Base-by-base conservation (phyloP, 2,329 filamentous ascomycete species). In the Epichloe uncinata region DNA sequence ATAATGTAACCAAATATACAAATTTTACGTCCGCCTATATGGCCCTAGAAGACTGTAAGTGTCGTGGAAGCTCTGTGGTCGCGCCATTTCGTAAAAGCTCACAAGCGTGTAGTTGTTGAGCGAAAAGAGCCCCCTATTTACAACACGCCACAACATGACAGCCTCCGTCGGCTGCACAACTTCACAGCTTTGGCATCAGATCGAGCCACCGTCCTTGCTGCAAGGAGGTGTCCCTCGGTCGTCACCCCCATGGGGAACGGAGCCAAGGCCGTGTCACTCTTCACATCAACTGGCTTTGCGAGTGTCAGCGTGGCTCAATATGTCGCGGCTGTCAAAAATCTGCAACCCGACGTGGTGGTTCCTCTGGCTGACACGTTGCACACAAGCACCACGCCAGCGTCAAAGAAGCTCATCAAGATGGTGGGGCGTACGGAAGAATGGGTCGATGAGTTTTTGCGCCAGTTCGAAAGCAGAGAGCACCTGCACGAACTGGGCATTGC, bases 1-100 rank as follows among this genome's bases (percentile, higher is more conserved):
- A 98, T 70, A 85, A 85, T 53, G 73, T 93, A 56, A 65, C 69
- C 40, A 82, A 79, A 50, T 73, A 84, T 59, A 81, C 82, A 1
- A 64, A 75, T 5, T 73, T 94, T 52, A 71, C 72, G 30, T 85
- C 85, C 26, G 74, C 87, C 3, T 95, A 95, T 63, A 72, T 93
- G 60, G 87, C 85, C 0, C 70, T 97, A 30, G 93, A 98, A 73
- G 93, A 98, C 66, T 97, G 93, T 96, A 74, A 67, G 85, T 49
- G 2, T 15, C 13, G 41, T 3, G 41, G 16, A 20, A 9, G 26
- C 26, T 30, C 26, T 30, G 26, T 30, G 26, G 26, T 30, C 3
- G 26, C 26, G 26, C 26, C 26, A 9, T 30, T 30, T 30, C 26
- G 8, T 9, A 35, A 36, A 13, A 20, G n/a, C 33, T 26, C 51